Evolutionary conservation across 257 asterid species (phyloP), one percentile per base, ranked within the genome.

Genomic region (Ballota nigra): DNA sequence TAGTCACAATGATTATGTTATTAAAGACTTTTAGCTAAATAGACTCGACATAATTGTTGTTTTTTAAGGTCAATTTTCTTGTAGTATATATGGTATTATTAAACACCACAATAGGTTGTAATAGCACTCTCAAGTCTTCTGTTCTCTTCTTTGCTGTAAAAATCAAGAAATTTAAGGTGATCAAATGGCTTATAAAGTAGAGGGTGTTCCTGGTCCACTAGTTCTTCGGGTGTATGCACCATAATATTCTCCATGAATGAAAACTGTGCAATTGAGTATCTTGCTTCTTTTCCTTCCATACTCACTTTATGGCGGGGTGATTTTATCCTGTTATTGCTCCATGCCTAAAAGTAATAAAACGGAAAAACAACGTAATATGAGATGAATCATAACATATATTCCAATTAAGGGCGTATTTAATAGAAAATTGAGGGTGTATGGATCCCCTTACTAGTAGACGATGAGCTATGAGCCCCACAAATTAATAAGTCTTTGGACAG

Each of bases 271-370:
- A 88, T 79, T 12, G 91, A 75, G 49, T 79, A 83, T 74, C 97
- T 78, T 53, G 82, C 71, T 71, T 80, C 92, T 38, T 82, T 81
- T 8, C 82, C 95, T 72, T 76, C 87, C 91, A 83, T 86, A 1
- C 71, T 85, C 75, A 90, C 96, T 62, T 83, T 78, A 38, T 90
- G 93, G 29, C 64, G 82, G 1, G 93, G 86, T 12, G 97, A 86
- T 24, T 75, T 72, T 82, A 90, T 90, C 75, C 87, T 80, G 4
- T 81, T 63, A 31, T 88, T 88, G 87, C 96, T 86, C 97, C 97
- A 88, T 15, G 91, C 96, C 97, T 90, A 33, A n/a, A n/a, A n/a
- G n/a, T n/a, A n/a, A n/a, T n/a, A n/a, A n/a, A n/a, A n/a, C n/a
- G n/a, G n/a, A n/a, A n/a, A n/a, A n/a, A n/a, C n/a, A n/a, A n/a